Evolutionary conservation across 73 alveolate genomes (phyloP).

Genomic region (Stentor roeselii): DNA sequence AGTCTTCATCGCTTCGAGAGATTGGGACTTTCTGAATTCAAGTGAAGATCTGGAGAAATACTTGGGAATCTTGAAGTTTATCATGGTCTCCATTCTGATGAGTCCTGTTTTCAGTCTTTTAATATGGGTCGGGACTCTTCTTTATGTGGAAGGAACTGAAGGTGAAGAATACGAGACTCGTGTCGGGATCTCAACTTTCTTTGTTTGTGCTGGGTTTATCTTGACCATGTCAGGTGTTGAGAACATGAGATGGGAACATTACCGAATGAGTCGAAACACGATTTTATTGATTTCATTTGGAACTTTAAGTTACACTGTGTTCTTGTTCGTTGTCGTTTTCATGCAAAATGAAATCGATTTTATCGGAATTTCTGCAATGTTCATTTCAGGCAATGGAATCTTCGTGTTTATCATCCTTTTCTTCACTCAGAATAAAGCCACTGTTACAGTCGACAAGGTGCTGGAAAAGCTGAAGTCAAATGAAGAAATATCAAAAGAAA

Average conservation of each 20-base stretch:
- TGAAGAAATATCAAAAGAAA: slow-evolving; percentile 33
- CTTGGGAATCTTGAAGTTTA: neutral
- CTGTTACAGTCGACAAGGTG: slow-evolving; percentile 41
- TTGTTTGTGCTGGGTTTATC: slow-evolving; percentile 31
- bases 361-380: slow-evolving; percentile 54
- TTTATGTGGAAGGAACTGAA: neutral
- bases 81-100: neutral
- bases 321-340: slow-evolving; percentile 36
- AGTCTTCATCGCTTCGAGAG: slow-evolving; percentile 5
- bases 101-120: neutral
- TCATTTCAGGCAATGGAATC: slow-evolving; percentile 45
- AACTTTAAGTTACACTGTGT: slow-evolving; percentile 28
- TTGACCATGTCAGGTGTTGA: slow-evolving; percentile 43
- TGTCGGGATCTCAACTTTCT: neutral
- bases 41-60: neutral
- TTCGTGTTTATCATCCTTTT: slow-evolving; percentile 36
- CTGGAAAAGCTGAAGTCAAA: slow-evolving; percentile 10
- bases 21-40: neutral
- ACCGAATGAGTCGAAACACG: slow-evolving; percentile 28
- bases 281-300: slow-evolving; percentile 28
- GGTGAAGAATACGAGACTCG: slow-evolving; percentile 15
- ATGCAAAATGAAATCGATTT: slow-evolving; percentile 35
- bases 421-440: slow-evolving; percentile 37
- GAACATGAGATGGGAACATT: slow-evolving; percentile 54
- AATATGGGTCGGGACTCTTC: slow-evolving; percentile 2